Base-by-base conservation (phyloP, 2,329 filamentous ascomycete species). In the Chaetomiaceae sp. region DNA sequence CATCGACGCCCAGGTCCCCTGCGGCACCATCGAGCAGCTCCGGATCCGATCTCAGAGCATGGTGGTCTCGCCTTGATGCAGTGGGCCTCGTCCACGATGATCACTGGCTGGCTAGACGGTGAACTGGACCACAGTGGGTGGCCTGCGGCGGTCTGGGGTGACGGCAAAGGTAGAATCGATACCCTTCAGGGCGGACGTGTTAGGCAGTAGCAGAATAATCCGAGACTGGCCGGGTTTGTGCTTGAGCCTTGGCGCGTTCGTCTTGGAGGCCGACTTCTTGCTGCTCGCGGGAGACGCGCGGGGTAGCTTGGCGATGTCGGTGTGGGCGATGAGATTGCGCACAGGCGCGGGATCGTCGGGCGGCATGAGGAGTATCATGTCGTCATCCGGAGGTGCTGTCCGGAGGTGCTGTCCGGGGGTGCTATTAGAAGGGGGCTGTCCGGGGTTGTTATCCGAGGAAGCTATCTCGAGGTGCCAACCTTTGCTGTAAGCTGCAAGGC, bases 91-190 rank as follows among this genome's bases (percentile, higher is more conserved):
- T 47, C 44, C 20, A 47, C 33, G 33, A 47, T 37, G 44, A 47
- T 37, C 20, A n/a, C 44, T 37, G 19, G 31, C 19, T 12, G 44
- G 44, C 44, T 47, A 33, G 44, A 47, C 20, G 20, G 44, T 33
- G 44, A 47, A 47, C 33, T 47, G 19, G 44, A 47, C 44, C 15
- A 45, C 43, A 23, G 43, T 45, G 20, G 43, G 43, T n/a, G 43
- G 43, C 43, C 43, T 33, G 29, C 43, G 43, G 43, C 43, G 43
- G 43, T 47, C 33, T 11, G 20, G 31, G 44, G 29, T 36, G 20
- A 47, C 31, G 31, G 44, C 33, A 22, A 36, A 37, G 29, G 33
- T 47, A 4, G 44, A 36, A 37, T 47, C 44, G 33, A 47, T 47
- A 37, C 44, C 20, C 44, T 47, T 36, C 14, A 47, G 19, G 20